These are phyloP conservation scores for Anastatica hierochuntica DNA, from an alignment of 345 rosid species.

Conservation along the genomic window DNA sequence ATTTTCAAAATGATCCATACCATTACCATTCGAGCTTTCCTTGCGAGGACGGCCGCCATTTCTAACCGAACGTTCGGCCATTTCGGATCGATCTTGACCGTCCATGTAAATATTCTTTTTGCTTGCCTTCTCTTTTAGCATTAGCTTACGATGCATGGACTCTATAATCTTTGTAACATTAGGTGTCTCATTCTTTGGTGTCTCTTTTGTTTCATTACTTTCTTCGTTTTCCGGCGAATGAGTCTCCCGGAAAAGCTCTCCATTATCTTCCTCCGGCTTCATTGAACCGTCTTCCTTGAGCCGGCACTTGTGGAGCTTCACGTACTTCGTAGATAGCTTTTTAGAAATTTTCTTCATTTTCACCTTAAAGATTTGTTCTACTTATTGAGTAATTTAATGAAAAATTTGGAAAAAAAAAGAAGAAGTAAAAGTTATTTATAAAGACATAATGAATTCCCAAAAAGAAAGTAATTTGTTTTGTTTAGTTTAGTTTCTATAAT, in stretches of 20 bases:
- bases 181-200: no score
- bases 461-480: slow-evolving; percentile 13
- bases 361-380: neutral
- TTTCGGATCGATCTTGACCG: neutral
- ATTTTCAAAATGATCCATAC: slow-evolving; percentile 6
- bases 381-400: slow-evolving; percentile 5
- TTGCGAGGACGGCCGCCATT: no score
- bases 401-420: neutral
- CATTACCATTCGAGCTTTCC: no score
- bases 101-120: slow-evolving; percentile 4
- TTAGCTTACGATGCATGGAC: slow-evolving; percentile 26
- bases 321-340: slow-evolving; percentile 20
- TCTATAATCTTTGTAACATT: slow-evolving; percentile 20
- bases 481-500: neutral
- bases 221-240: neutral
- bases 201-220: slow-evolving; percentile 9
- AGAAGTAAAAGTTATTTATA: slow-evolving; percentile 3
- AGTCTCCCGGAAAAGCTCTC: slow-evolving; percentile 1
- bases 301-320: slow-evolving; percentile 19
- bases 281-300: slow-evolving; percentile 14
- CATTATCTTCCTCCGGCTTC: slow-evolving; percentile 12
- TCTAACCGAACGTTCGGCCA: slow-evolving; percentile 9
- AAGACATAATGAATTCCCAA: slow-evolving; percentile 14
- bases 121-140: slow-evolving; percentile 21
- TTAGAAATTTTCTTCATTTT: slow-evolving; percentile 26